phyloP scores from a whole-genome alignment of 192 early-diverging fungal genomes.

The Entophlyctis luteolus region DNA sequence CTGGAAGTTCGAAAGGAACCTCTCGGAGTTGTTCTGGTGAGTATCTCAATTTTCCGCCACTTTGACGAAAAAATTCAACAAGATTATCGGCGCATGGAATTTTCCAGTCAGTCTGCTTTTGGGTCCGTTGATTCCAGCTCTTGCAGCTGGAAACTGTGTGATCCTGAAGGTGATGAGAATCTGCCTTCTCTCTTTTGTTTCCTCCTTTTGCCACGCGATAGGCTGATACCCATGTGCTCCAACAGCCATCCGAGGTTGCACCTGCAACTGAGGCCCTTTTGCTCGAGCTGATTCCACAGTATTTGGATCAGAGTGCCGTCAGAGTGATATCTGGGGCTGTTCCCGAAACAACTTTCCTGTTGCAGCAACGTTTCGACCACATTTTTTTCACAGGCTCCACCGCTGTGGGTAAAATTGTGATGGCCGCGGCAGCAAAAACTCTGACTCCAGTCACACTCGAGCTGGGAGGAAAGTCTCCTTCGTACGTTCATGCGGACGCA shows the following conservation, averaged over 20 bases:
- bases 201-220: neutral
- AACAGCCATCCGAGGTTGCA: conserved; percentile 76
- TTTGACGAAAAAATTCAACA: neutral
- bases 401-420: conserved; percentile 74
- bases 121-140: conserved; percentile 70
- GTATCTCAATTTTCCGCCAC: conserved; percentile 6
- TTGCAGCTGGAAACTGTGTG: conserved; percentile 83
- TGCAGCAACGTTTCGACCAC: conserved; percentile 78
- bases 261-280: conserved; percentile 61
- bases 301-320: conserved; percentile 65
- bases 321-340: conserved; percentile 73
- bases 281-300: conserved; percentile 60
- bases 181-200: neutral
- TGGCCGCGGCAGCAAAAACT: conserved; percentile 76
- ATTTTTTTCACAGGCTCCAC: conserved; percentile 90
- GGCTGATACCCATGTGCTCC: neutral
- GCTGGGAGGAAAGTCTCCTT: conserved; percentile 88
- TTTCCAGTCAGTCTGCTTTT: conserved; percentile 60
- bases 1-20: conserved; percentile 54
- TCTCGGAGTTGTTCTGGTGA: conserved; percentile 67
- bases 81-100: conserved; percentile 6
- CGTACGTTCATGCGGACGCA: conserved; percentile 47
- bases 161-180: conserved; percentile 39
- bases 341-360: conserved; percentile 58
- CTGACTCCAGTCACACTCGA: conserved; percentile 85